Evolutionary conservation across 1,139 yeast genomes (phyloP), one percentile per base, ranked within the genome.

Genomic region (Candida buenavistaensis): DNA sequence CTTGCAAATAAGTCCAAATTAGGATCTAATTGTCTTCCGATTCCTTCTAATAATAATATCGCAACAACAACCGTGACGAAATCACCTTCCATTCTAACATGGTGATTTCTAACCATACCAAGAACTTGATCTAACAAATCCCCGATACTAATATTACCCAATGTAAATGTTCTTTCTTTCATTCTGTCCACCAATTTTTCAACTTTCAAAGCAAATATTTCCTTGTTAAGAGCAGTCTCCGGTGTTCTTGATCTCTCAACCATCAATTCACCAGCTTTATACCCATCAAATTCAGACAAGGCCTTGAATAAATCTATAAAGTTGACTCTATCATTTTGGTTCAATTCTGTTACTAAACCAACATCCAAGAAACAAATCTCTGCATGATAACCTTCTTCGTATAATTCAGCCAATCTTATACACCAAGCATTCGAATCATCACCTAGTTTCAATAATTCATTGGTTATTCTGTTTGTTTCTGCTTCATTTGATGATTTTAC

Each of bases 61-160:
- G 97, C 96, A 26, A 92, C 89, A 12, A 92, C 85, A 17, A 94
- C 96, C 16, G 96, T 88, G 30, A 92, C 82, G 53, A 92, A 92
- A 57, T 92, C 98, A 6, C 96, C 95, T 53, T 92, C 99, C 96
- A 94, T 86, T 54, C 97, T 74, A 14, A 92, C 98, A 57, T 94
- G 99, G 56, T 92, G 98, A 12, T 71, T 68, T 39, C 97, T 72
- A 12, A 94, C 97, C 97, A 92, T 89, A 2, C 81, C 69, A 41
- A 92, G 70, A 68, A 92, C 92, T 52, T 81, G 85, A 47, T 89
- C 94, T 39, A 92, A 67, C 41, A 94, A 68, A 54, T 90, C 97
- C 3, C 97, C 97, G 43, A 92, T 85, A 32, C 94, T 84, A 14
- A 94, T 84, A 36, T 88, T 85, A 0, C 98, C 98, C 37, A 92